Evolutionary conservation across 1,139 yeast genomes (phyloP), one percentile per base, ranked within the genome.

Genomic region (Magnusiomyces suaveolens): DNA sequence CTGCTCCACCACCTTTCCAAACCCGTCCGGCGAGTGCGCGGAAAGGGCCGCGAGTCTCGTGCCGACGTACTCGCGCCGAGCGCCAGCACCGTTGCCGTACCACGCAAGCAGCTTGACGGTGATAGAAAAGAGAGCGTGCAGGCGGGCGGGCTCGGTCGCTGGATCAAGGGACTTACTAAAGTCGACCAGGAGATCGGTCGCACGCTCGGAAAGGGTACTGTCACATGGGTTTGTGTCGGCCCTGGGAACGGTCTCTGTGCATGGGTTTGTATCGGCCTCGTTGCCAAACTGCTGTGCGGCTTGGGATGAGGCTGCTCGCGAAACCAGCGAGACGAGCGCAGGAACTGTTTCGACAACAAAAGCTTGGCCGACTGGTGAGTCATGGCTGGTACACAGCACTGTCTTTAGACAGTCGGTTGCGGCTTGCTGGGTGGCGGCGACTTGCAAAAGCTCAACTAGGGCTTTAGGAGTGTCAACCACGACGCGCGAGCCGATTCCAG

Each of bases 341-440:
- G 79, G 79, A 32, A 82, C 63, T 54, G 80, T 67, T 41, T 66
- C 55, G 60, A 66, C 62, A 58, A 71, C 60, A 50, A 67, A 46
- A 48, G 60, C 62, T 38, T 63, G 64, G 32, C 67, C 69, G 14
- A 63, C 60, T 20, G 58, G 59, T 18, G 60, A 59, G 4, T 63
- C 67, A 20, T 66, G 64, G 1, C 75, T 69, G 20, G 77, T 67
- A 24, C 72, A 75, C 44, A 85, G 74, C 59, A 84, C 72, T 0
- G 83, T 74, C 56, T 77, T 80, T 46, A 84, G 71, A 51, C 88
- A 79, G 59, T 80, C 85, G 3, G 82, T 70, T 0, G 82, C 78
- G 51, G 81, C 72, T 0, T 78, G 63, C 2, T 76, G 69, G 21
- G 71, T 63, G 2, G 69, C 69, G 58, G 73, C 63, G 43, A 73